These are phyloP conservation scores for Hsuehochloa calcarea DNA, from an alignment of 176 grass and related monocot species.

Conservation along the genomic window DNA sequence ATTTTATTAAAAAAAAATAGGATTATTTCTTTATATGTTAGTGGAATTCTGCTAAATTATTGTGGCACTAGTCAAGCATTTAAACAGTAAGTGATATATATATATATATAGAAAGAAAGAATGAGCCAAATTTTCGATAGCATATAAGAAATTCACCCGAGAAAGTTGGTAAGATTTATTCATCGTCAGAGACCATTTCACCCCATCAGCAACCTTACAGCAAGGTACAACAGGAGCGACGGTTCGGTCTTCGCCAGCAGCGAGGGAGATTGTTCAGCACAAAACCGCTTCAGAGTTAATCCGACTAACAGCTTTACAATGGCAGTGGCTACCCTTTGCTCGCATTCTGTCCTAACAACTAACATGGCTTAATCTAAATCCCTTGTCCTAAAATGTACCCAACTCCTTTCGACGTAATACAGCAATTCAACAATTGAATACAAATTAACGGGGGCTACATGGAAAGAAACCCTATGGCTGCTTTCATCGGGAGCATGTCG, in stretches of 20 bases:
- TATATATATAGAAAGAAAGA: no score
- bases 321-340: not conserved
- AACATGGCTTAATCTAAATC: constrained; percentile 19
- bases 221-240: not conserved
- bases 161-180: not conserved
- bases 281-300: not conserved
- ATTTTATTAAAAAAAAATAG: not conserved
- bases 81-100: no score
- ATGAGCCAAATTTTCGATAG: no score
- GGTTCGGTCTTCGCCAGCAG: not conserved
- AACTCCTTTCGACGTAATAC: constrained; percentile 24
- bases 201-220: not conserved
- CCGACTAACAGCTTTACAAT: constrained; percentile 41
- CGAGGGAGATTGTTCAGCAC: not conserved
- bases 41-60: no score
- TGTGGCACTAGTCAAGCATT: no score
- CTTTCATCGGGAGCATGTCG: not conserved
- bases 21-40: no score
- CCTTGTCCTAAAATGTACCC: constrained; percentile 21
- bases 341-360: constrained; percentile 27
- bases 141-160: no score
- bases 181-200: not conserved
- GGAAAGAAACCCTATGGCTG: not conserved
- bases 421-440: constrained; percentile 24
- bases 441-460: not conserved